A percentile compares a stretch with the other conserved stretches of the same genome.
phyloP scores from a whole-genome alignment of 768 basidiomycete species.

The Rhodocollybia butyracea region DNA sequence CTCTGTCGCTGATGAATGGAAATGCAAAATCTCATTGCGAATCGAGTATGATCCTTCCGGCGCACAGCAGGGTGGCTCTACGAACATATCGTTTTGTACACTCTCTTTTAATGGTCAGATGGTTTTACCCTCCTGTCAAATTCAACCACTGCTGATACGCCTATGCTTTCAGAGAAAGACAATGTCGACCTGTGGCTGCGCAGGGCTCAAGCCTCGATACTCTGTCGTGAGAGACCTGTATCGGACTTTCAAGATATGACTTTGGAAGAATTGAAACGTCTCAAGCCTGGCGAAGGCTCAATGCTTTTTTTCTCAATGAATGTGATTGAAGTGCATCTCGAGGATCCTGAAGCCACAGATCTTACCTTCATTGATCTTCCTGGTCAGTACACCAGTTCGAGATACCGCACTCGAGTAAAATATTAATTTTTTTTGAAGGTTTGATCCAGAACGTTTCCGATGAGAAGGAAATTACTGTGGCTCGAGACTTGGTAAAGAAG shows the following conservation, averaged over 20 bases:
- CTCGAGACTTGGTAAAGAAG: background rate
- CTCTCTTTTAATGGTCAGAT: background rate
- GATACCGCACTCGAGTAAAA: background rate
- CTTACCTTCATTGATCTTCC: conserved; percentile 19
- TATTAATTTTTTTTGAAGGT: conserved; percentile 20
- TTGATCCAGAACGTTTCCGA: conserved; percentile 33
- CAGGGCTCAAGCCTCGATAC: conserved; percentile 57
- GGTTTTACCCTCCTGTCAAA: background rate
- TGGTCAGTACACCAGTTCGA: conserved; percentile 1
- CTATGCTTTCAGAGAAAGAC: conserved; percentile 25
- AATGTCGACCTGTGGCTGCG: conserved; percentile 52
- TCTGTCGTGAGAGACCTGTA: conserved; percentile 35
- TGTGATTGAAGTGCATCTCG: conserved; percentile 10
- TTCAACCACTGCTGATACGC: background rate
- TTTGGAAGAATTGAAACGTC: conserved; percentile 13
- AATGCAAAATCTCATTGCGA: background rate
- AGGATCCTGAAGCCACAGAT: conserved; percentile 14
- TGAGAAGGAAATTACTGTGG: background rate
- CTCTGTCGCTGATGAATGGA: conserved; percentile 9
- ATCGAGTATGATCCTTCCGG: background rate
- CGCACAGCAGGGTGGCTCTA: background rate
- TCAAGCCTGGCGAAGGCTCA: background rate
- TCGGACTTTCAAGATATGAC: conserved; percentile 24
- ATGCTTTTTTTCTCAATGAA: conserved; percentile 16
- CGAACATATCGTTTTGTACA: background rate